These are phyloP conservation scores for Sporisorium exsertum DNA, from an alignment of 1,284 basidiomycete species.

Conservation along the genomic window DNA sequence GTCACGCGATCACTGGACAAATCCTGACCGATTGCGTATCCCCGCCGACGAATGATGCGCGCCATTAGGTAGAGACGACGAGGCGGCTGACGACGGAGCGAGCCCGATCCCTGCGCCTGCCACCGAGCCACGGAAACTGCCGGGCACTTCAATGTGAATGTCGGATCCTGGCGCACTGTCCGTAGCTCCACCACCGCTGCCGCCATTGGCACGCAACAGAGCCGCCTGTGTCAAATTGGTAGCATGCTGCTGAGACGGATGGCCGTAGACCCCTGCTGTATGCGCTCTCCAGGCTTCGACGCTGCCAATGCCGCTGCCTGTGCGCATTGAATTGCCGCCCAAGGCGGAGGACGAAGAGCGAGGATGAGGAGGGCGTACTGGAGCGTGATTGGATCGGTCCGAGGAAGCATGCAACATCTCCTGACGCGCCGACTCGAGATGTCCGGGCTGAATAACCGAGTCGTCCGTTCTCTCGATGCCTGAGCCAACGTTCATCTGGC, in stretches of 20 bases:
- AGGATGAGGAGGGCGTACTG: constrained; percentile 12
- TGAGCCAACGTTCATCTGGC: constrained; percentile 41
- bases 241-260: constrained; percentile 23
- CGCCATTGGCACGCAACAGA: constrained; percentile 30
- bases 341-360: constrained; percentile 20
- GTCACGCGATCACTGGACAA: constrained; percentile 7
- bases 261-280: constrained; percentile 33
- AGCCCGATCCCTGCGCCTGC: constrained; percentile 31
- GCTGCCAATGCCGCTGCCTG: constrained; percentile 25
- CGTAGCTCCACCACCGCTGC: constrained; percentile 7
- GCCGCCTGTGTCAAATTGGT: constrained; percentile 31
- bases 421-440: constrained; percentile 41
- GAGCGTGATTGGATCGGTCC: neutral
- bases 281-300: constrained; percentile 52
- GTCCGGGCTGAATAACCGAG: constrained; percentile 43
- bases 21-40: constrained; percentile 29
- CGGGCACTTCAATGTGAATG: constrained; percentile 35
- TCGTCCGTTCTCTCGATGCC: constrained; percentile 37
- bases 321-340: neutral
- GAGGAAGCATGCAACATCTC: constrained; percentile 34
- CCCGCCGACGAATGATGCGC: constrained; percentile 8
- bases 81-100: constrained; percentile 19
- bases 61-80: constrained; percentile 13
- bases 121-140: constrained; percentile 36
- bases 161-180: constrained; percentile 32